Base-by-base conservation (phyloP, 2,329 filamentous ascomycete species). In the Penicillium brevicompactum region DNA sequence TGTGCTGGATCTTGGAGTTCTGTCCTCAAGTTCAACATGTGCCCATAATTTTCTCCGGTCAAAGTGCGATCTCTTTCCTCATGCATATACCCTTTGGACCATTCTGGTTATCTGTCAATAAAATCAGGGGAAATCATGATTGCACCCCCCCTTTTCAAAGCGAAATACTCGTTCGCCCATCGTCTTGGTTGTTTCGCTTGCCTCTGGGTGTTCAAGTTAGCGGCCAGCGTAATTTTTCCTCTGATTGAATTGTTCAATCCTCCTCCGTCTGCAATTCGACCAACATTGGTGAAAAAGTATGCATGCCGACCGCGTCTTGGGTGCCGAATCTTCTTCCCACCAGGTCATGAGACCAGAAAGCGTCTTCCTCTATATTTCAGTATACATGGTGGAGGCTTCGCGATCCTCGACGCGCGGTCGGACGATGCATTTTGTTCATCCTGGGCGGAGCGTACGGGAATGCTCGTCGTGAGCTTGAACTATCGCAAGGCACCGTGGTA, bases 401-500 rank as follows among this genome's bases (percentile, higher is more conserved):
- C 32, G 2, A 2, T 49, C 1, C 38, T 27, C n/a, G 46, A 54
- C 38, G 51, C 51, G 6, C 44, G 22, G 21, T 27, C 38, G 9
- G 51, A 54, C 14, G 51, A 54, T 43, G 21, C 14, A 6, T 54
- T 54, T 31, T 49, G 21, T 34, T 43, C 40, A 4, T 27, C 40
- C 11, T 54, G 51, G 51, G 51, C 51, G 24, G n/a, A 42, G 2
- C 51, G 51, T 8, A 54, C 51, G 4, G 51, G 51, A 22, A 54
- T 49, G 51, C 10, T 54, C 16, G 51, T 54, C 10, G 46, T 54
- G 14, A 49, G 46, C 41, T 34, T 54, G 14, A 49, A 45, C 31
- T 54, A 54, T n/a, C 51, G 51, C 9, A 54, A 54, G 24, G 51
- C 46, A 4, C 51, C 51, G 5, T 42, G 34, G 31, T 32, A 55